Evolutionary conservation across 371 early-diverging fungal genomes (phyloP).

Genomic region (Mucor circinelloides): DNA sequence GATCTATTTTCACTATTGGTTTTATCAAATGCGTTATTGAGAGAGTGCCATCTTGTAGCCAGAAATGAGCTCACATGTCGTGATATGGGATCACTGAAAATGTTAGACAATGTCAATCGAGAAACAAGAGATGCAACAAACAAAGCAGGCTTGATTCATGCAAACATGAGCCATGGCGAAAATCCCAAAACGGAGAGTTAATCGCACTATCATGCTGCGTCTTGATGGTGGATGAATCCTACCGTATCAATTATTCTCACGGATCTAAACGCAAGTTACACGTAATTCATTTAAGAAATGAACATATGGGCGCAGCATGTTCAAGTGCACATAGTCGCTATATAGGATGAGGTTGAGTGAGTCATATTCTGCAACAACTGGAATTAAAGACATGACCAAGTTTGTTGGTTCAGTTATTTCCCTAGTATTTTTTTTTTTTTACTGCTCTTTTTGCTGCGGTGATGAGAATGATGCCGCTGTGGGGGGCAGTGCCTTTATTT

Average conservation of each 20-base stretch:
- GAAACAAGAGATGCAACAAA: background rate
- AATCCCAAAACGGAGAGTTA: background rate
- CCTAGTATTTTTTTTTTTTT: background rate
- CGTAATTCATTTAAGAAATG: background rate
- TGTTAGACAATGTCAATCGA: background rate
- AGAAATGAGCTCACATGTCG: background rate
- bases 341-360: too few species aligned
- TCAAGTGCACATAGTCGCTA: background rate
- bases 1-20: too few species aligned
- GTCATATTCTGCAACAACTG: background rate
- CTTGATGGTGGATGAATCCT: background rate
- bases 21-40: too few species aligned
- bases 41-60: too few species aligned
- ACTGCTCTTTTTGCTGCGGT: constrained; percentile 2
- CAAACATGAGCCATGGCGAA: background rate
- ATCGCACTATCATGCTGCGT: background rate
- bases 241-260: constrained; percentile 10
- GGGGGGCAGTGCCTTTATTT: background rate
- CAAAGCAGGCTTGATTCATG: background rate
- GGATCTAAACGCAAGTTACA: background rate
- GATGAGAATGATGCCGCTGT: background rate
- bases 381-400: background rate
- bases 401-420: background rate
- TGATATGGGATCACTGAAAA: background rate
- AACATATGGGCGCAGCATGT: background rate